Evolutionary conservation across 129 eudicot genomes (phyloP), one percentile per base, ranked within the genome.

Genomic region (Silybum marianum): DNA sequence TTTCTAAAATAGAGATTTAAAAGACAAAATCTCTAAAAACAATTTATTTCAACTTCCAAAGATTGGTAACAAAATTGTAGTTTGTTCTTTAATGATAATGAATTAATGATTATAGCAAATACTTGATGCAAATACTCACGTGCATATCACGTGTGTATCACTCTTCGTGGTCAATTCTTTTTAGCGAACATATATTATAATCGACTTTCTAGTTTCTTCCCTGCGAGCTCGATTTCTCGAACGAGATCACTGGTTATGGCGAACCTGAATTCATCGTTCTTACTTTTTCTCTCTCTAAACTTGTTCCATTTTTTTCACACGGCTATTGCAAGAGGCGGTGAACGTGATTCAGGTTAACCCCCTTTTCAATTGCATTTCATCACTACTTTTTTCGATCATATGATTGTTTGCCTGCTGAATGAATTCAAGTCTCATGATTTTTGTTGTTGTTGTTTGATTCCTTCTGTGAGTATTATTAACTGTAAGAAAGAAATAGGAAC

Each of bases 291-390:
- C 86, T 83, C 79, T 72, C 86, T 90, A 70, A 74, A 75, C 36
- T 71, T 90, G 81, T 82, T 85, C 78, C 75, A 84, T 68, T 71
- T 94, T 25, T 71, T 86, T 40, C 88, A 26, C 12, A 82, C 73
- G 48, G 83, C 90, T 74, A 14, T 78, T 48, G 88, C 92, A 75
- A 88, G 92, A 76, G 93, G 93, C 72, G 91, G 81, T 62, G 80
- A 73, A 77, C 86, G 42, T 58, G 36, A 42, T 63, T 81, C 91
- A 84, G 97, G 96, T 90, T 78, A 67, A 77, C 38, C 79, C 74
- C 78, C 63, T 21, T 48, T 63, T 72, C 74, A 26, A 38, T 69
- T n/a, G 7, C 25, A 62, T 12, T 12, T 18, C 10, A 9, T 60
- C 60, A 11, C 40, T 82, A 8, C 6, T 36, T 65, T 72, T 72